Evolutionary conservation across 768 basidiomycete species (phyloP).

Genomic region (Royoungia palumana): DNA sequence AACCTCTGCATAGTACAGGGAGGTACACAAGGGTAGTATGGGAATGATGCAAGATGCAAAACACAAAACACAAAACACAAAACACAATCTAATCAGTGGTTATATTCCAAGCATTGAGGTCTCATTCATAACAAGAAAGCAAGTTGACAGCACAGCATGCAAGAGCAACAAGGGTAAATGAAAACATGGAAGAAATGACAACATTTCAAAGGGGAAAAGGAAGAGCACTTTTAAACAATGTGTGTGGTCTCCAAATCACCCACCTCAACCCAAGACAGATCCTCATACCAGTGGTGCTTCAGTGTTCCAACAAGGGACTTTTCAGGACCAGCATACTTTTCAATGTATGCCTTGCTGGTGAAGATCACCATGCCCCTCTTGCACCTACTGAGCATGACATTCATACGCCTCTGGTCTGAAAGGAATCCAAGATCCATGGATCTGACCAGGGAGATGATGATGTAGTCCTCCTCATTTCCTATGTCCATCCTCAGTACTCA

Average conservation of each 20-base stretch:
- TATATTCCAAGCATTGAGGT: too few relatives aligned
- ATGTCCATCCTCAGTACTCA: slow-evolving; percentile 1
- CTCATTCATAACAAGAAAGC: slow-evolving; percentile 16
- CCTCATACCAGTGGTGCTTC: slow-evolving; percentile 28
- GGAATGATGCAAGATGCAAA: too few relatives aligned
- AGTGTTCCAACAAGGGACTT: slow-evolving; percentile 43
- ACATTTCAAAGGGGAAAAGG: not conserved
- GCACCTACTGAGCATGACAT: slow-evolving; percentile 87
- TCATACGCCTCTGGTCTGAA: slow-evolving; percentile 59
- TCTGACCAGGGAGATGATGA: slow-evolving; percentile 70
- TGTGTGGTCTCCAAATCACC: slow-evolving; percentile 24
- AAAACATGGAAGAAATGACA: too few relatives aligned
- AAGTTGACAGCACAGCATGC: slow-evolving; percentile 13
- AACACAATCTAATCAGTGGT: not conserved
- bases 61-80: not conserved
- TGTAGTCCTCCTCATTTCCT: slow-evolving; percentile 84
- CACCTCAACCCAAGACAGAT: slow-evolving; percentile 35
- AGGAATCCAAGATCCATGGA: slow-evolving; percentile 67
- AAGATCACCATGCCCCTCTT: slow-evolving; percentile 76
- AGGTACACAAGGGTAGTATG: not conserved
- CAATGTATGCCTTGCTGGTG: slow-evolving; percentile 58
- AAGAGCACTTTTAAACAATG: slow-evolving; percentile 14
- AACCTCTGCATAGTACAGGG: slow-evolving; percentile 8
- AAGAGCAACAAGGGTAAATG: not conserved
- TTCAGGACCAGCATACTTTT: slow-evolving; percentile 48